Base-by-base conservation (phyloP, 768 basidiomycete genomes). In the Lactarius evosmus region DNA sequence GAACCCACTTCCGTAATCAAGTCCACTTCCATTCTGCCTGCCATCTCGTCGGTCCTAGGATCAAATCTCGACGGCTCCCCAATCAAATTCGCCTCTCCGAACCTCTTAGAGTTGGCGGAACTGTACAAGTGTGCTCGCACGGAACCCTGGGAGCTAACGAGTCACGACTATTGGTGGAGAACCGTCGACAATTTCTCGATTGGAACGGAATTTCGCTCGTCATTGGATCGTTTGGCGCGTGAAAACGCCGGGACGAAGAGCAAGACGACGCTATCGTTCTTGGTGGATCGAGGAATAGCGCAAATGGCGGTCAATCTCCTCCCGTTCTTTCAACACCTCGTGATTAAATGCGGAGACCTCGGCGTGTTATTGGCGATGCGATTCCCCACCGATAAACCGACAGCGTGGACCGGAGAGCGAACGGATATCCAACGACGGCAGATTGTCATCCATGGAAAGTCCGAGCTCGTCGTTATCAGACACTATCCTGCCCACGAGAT, bases 1-100 rank as follows among this genome's bases (percentile, higher is more conserved):
- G 97, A 99, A 74, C 96, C 97, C 1, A 98, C 97, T 1, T 97
- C 95, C 0, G 80, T 88, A n/a, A 75, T 81, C 51, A 98, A 98
- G 76, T 87, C 91, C 0, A 77, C 79, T 1, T 77, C 80, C 2
- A 85, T 98, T 63, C 71, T 97, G 6, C 81, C 85, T 0, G 85
- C 91, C 0, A 74, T 90, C 56, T 72, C 76, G 4, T 74, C 79
- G 16, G 77, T 75, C 34, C 51, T 78, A 7, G 66, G 78, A 40
- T 50, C 63, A 59, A 64, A 62, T 63, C 19, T 60, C 61, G 25
- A 67, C 7, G 69, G 67, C 51, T 71, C 85, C 4, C 83, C 86
- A 2, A 76, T 97, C 52, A 77, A 86, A 2, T 92, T 86, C 69
- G 81, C 86, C 52, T 89, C 95, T 0, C 97, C 97, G 0, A 99